phyloP scores from a whole-genome alignment of 2,329 filamentous ascomycete genomes.

The Rhexocercosporidium sp. region DNA sequence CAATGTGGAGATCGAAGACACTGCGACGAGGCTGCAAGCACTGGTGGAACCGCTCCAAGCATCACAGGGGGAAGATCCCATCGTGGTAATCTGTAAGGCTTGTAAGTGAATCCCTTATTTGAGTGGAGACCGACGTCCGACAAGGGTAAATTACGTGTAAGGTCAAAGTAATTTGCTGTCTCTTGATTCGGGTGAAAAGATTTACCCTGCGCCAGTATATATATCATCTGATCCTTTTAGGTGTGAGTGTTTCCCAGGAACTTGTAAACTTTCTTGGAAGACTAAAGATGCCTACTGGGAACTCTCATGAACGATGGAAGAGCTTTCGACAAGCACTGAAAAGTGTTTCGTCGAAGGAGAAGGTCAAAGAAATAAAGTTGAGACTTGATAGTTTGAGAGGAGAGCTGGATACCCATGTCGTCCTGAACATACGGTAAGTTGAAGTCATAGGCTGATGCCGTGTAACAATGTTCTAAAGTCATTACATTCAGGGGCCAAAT shows the following conservation, averaged over 20 bases:
- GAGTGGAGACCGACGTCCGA: not conserved
- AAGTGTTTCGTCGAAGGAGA: not conserved
- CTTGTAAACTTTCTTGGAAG: not conserved
- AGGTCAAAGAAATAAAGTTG: not conserved
- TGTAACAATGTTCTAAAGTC: not conserved
- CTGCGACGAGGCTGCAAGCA: not conserved
- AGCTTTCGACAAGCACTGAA: conserved; percentile 8
- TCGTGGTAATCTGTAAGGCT: not conserved
- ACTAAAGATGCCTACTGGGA: not conserved
- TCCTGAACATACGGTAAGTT: not conserved
- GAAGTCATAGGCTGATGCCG: not conserved
- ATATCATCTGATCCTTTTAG: not conserved
- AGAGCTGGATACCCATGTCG: not conserved
- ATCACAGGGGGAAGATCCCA: not conserved
- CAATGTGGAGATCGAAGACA: not conserved
- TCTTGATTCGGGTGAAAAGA: too few relatives aligned
- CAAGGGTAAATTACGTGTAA: too few relatives aligned
- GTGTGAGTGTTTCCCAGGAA: not conserved
- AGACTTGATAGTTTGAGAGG: not conserved
- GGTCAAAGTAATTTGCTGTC: too few relatives aligned
- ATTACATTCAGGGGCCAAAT: not conserved
- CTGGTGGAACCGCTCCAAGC: not conserved
- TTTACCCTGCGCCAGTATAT: too few relatives aligned
- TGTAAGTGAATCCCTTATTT: not conserved
- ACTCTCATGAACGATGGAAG: not conserved